Evolutionary conservation across 129 eudicot genomes (phyloP).

Genomic region (Flaveria robusta): DNA sequence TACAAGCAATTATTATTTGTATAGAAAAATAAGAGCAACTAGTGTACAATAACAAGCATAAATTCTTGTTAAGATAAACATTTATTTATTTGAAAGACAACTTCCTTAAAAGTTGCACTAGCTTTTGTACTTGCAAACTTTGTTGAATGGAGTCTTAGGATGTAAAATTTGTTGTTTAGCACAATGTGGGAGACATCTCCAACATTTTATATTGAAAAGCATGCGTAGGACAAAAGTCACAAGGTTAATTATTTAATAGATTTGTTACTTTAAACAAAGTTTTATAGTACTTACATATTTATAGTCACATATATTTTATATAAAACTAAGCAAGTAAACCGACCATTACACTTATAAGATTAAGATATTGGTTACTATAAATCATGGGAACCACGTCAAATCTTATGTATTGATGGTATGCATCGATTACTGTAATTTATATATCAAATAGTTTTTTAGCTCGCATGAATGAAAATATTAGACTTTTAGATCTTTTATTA

Average conservation of each 20-base stretch:
- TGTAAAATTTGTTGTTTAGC: constrained; percentile 56
- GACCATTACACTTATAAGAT: constrained; percentile 22
- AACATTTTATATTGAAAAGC: constrained; percentile 45
- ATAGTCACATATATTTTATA: not conserved
- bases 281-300: not conserved
- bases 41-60: not conserved
- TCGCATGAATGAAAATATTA: too few species aligned
- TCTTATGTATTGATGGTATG: constrained; percentile 10
- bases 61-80: constrained; percentile 18
- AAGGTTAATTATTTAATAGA: constrained; percentile 27
- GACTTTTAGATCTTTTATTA: too few species aligned
- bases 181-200: constrained; percentile 49
- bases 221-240: constrained; percentile 45
- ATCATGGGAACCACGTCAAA: constrained; percentile 30
- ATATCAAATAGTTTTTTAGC: too few species aligned
- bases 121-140: constrained; percentile 44
- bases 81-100: constrained; percentile 33
- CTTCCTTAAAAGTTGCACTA: constrained; percentile 42
- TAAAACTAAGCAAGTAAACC: not conserved
- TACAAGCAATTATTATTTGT: not conserved
- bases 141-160: constrained; percentile 46
- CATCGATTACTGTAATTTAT: not conserved
- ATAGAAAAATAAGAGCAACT: not conserved
- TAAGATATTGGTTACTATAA: constrained; percentile 33
- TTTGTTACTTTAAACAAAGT: not conserved